Evolutionary conservation across 2,329 filamentous ascomycete genomes (phyloP).

Genomic region (Didymella exigua): DNA sequence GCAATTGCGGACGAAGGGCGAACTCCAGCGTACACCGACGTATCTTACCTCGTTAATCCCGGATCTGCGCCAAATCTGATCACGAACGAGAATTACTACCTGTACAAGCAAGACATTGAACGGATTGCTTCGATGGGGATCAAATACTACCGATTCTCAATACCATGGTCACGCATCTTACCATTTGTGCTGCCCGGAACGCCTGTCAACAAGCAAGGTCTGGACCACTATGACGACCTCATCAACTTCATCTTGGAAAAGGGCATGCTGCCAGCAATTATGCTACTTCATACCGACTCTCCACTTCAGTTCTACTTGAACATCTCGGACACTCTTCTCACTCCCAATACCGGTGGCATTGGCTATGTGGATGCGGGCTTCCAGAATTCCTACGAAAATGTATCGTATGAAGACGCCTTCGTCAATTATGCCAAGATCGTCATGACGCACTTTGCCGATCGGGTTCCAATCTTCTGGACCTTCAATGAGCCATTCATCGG

Average conservation of each 20-base stretch:
- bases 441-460: conserved; percentile 58
- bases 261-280: conserved; percentile 57
- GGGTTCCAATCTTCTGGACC: conserved; percentile 60
- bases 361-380: conserved; percentile 43
- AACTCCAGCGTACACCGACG: conserved; percentile 31
- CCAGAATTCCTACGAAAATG: conserved; percentile 49
- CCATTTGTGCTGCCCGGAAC: conserved; percentile 58
- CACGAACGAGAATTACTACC: conserved; percentile 60
- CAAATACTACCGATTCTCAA: conserved; percentile 59
- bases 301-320: conserved; percentile 53
- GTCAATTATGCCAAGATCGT: conserved; percentile 61
- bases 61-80: conserved; percentile 22
- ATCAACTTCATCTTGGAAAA: conserved; percentile 58
- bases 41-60: conserved; percentile 16
- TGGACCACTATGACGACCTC: conserved; percentile 62
- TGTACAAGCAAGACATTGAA: conserved; percentile 63
- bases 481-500: conserved; percentile 60
- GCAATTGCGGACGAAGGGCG: conserved; percentile 42
- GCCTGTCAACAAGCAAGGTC: conserved; percentile 57
- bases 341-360: conserved; percentile 32
- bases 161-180: conserved; percentile 60
- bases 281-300: conserved; percentile 58
- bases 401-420: conserved; percentile 58
- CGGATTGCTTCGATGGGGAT: conserved; percentile 59
- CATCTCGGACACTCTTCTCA: conserved; percentile 31